Base-by-base conservation (phyloP, 2,329 filamentous ascomycete species). In the Thermoascus crustaceus region DNA sequence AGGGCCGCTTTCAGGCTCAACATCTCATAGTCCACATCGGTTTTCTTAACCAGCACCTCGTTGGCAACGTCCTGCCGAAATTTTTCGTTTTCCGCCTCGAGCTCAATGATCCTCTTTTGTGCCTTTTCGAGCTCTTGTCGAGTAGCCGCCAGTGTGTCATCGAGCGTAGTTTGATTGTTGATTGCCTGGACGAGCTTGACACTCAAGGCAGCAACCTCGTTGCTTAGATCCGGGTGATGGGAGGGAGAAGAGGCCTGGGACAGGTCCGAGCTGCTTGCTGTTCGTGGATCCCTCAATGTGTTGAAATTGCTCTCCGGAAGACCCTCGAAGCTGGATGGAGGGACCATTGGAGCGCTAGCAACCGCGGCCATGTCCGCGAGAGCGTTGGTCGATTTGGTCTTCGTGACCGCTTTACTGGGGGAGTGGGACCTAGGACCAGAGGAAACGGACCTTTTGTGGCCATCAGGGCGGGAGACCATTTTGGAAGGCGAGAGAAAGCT, bases 131-230 rank as follows among this genome's bases (percentile, higher is more conserved):
- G 68, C 54, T 96, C 87, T 56, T 88, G 81, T 23, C 87, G 78
- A 10, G 87, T 83, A 34, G 78, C 79, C 32, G 85, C 82, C 11
- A 98, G 70, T 7, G 78, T 84, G 60, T 98, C 91, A 60, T 96
- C 91, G 29, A 98, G 73, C 14, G 76, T 80, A 5, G 88, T 95
- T 61, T 95, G 88, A 60, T 94, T 83, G 57, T 98, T 98, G 63
- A 98, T 95, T 29, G 91, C 89, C 54, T 91, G 89, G 50, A 98
- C 89, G 44, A 98, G 78, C 61, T 98, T 98, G 32, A 87, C 89
- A 63, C 87, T 96, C 20, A 98, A 70, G 5, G 85, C 79, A 5
- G 89, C 85, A 18, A 98, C 85, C 62, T 96, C 91, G 46, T 71
- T 71, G 55, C 73, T 80, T 27, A 81, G 55, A 48, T 81, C 77